Percentiles rank a stretch among this genome's conserved stretches.
Evolutionary conservation across 2,329 filamentous ascomycete genomes (phyloP).

Genomic region (Claviceps arundinis): DNA sequence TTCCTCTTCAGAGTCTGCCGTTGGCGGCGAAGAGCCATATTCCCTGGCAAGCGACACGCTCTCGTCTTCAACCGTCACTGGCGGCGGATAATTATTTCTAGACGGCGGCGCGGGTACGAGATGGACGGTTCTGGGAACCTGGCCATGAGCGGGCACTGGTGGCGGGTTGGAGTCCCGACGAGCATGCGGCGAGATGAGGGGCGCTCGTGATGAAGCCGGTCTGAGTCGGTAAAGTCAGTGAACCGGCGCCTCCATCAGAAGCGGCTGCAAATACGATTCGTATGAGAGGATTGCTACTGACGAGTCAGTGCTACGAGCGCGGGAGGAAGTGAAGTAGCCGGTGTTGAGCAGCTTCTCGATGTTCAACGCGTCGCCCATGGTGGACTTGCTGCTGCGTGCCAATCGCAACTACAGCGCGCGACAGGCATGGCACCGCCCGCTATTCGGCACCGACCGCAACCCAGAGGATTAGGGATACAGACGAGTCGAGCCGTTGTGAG

Average conservation of each 20-base stretch:
- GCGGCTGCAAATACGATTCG: neutral
- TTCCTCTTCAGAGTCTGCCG: conserved; percentile 33
- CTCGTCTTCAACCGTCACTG: conserved; percentile 59
- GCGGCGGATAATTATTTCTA: conserved; percentile 37
- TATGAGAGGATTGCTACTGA: conserved; percentile 8
- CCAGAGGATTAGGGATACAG: too few relatives aligned
- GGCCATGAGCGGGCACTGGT: conserved; percentile 6
- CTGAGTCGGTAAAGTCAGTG: conserved; percentile 1
- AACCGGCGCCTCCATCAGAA: neutral
- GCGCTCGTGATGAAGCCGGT: conserved; percentile 11
- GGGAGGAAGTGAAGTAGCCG: conserved; percentile 37
- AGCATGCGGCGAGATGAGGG: conserved; percentile 3
- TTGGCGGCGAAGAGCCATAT: conserved; percentile 24
- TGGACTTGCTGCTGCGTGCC: conserved; percentile 11
- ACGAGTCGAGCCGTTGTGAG: too few relatives aligned
- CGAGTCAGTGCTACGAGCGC: conserved; percentile 21
- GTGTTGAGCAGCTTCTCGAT: conserved; percentile 34
- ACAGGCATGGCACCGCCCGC: conserved; percentile 11
- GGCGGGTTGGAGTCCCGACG: conserved; percentile 9
- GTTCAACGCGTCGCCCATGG: conserved; percentile 30
- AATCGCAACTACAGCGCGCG: conserved; percentile 6
- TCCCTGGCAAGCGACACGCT: conserved; percentile 48
- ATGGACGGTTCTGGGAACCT: conserved; percentile 6
- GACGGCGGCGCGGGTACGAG: conserved; percentile 5
- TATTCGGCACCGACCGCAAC: neutral